Base-by-base conservation (phyloP, 2,329 filamentous ascomycete species). In the Pyrenochaeta sp. region DNA sequence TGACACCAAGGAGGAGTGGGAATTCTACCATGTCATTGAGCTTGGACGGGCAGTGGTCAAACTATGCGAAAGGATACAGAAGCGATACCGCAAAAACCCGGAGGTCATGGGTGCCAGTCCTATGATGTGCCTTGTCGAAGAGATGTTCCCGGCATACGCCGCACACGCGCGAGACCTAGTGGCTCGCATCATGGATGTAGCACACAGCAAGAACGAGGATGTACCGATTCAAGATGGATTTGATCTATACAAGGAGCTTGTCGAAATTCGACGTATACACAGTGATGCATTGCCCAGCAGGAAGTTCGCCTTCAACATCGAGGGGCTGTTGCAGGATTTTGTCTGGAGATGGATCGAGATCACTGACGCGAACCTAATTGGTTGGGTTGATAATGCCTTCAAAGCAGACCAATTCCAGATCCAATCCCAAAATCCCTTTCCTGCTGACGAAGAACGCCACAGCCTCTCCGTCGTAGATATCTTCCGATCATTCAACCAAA, bases 271-370 rank as follows among this genome's bases (percentile, higher is more conserved):
- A 27, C 83, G 85, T 30, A 91, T 96, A 21, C 93, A 97, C 73
- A 82, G 84, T 7, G 85, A 90, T 58, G 88, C 87, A 18, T 82
- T 97, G 15, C 91, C 91, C 0, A 73, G 73, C 7, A 81, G 86
- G 55, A 85, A 87, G 1, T 99, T 98, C 73, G 88, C 88, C 4
- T 97, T 98, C 73, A 87, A 92, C 61, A 85, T 99, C 37, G 95
- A 99, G 75, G 86, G 88, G 36, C 80, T 96, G 14, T 82, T 99
- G 15, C 90, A 93, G 57, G 89, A 91, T 31, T 99, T 98, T 74
- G 95, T 98, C 5, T 98, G 93, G 93, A 87, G 92, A 53, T 99
- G 93, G 93, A 91, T 99, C 58, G 83, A 85, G 48, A 85, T 87
- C 59, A 92, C 92, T 7, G 92, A 98, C 66, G 80, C 81, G 30